Evolutionary conservation across 1,284 basidiomycete genomes (phyloP), one percentile per base, ranked within the genome.

Genomic region (Cystobasidiaceae sp.): DNA sequence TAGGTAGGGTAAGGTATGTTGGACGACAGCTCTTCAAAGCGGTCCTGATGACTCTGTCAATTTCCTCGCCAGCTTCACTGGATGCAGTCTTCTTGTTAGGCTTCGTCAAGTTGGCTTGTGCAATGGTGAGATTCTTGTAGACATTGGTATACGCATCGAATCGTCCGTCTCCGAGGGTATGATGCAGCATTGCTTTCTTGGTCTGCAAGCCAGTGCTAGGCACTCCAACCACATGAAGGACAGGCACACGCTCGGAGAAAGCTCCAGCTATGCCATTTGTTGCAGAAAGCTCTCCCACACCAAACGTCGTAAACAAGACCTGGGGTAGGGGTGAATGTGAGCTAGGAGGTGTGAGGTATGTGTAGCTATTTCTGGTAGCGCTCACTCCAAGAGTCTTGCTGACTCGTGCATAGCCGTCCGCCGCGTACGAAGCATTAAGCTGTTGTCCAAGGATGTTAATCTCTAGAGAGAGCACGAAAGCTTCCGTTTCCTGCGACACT

Each of bases 191-290:
- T 2, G 74, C 73, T 4, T 73, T 70, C 17, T 73, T 69, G 30
- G 83, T 85, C 71, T 89, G 86, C 69, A 90, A 85, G 13, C 78
- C 71, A 1, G 87, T 89, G 69, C 84, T 87, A 0, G 93, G 93
- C 0, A 85, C 85, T 65, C 93, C 93, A 52, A 88, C 93, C 51
- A 97, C 84, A 75, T 97, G 93, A 5, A 97, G 81, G 3, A 97
- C 83, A 7, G 93, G 93, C 4, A 97, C 85, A 79, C 90, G 87
- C 78, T 97, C 93, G 27, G 89, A 86, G 33, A 44, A 51, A 19
- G 30, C 33, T 25, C 86, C 86, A 23, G 87, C 88, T 66, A 90
- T 82, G 27, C 86, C 88, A 72, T 90, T 90, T 55, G 88, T 85
- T 4, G 89, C 90, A 48, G 86, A 88, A 34, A 91, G 79, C 77